Base-by-base conservation (phyloP, 345 rosid species). In the Citrus trifoliata region DNA sequence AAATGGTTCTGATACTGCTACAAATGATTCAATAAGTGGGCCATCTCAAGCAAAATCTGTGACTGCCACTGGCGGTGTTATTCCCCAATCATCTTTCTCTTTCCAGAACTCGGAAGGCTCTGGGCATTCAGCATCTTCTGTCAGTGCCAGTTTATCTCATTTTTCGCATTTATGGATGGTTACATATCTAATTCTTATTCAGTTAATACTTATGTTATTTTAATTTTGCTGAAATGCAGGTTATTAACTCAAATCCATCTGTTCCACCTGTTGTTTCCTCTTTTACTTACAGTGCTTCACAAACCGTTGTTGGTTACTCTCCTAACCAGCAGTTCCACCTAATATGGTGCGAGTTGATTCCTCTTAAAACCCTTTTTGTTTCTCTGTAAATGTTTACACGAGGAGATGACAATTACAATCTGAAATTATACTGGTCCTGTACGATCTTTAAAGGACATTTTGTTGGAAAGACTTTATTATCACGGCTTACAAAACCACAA, bases 51-150 rank as follows among this genome's bases (percentile, higher is more conserved):
- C 65, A 28, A 82, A 71, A 63, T 79, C 80, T 58, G 53, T 73
- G 37, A 76, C 73, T 53, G 65, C 83, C 40, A 59, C 81, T 51
- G 75, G 66, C 25, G 69, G 30, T 76, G 81, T 64, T 16, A 60
- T 70, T 58, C 87, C 87, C 1, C 67, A 76, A 5, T 73, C 82
- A 21, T 76, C 87, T 3, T 84, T 73, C 71, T 67, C 87, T n/a
- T 81, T 76, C 60, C 33, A 32, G 12, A 32, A 67, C 12, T 63
- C 74, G 60, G 79, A 42, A 38, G 78, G 78, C 60, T 66, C 62
- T 40, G 68, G 67, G 21, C 70, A 67, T 56, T 67, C 74, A 18
- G 22, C 64, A 28, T 63, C 70, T 55, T n/a, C 65, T 30, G 82
- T 82, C 69, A 76, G 82, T 80, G 68, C 33, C 64, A 22, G 38